A percentile compares a stretch with the other conserved stretches of the same genome.
These are phyloP conservation scores for Monilinia fructigena DNA, from an alignment of 2,329 filamentous ascomycete species.

Conservation along the genomic window DNA sequence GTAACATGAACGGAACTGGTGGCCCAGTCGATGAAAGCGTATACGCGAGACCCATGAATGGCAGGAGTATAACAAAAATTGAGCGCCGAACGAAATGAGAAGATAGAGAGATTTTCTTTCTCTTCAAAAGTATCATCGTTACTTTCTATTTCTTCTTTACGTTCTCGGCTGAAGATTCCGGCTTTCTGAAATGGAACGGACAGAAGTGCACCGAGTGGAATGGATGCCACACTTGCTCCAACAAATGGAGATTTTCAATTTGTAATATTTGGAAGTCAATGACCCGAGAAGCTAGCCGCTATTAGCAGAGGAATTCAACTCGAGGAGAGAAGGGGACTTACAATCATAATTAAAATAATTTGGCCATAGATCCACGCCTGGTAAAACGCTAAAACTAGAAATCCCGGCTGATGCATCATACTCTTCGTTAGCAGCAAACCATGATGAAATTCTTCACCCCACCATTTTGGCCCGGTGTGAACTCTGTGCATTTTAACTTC, in stretches of 20 bases:
- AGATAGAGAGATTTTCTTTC: slow-evolving; percentile 62
- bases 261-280: slow-evolving; percentile 67
- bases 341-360: slow-evolving; percentile 68
- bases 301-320: slow-evolving; percentile 27
- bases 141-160: slow-evolving; percentile 56
- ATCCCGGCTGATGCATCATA: slow-evolving; percentile 74
- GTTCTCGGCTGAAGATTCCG: slow-evolving; percentile 64
- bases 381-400: slow-evolving; percentile 70
- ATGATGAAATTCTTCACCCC: slow-evolving; percentile 73
- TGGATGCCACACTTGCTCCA: slow-evolving; percentile 62
- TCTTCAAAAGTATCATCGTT: slow-evolving; percentile 66
- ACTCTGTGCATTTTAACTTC: slow-evolving; percentile 76
- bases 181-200: slow-evolving; percentile 74
- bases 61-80: slow-evolving; percentile 66
- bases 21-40: slow-evolving; percentile 64
- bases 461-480: slow-evolving; percentile 70
- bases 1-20: slow-evolving; percentile 58
- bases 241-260: slow-evolving; percentile 61
- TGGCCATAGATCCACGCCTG: slow-evolving; percentile 77
- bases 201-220: slow-evolving; percentile 66
- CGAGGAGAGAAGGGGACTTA: slow-evolving; percentile 43
- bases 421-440: slow-evolving; percentile 63
- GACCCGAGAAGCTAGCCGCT: slow-evolving; percentile 59
- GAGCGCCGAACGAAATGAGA: slow-evolving; percentile 69
- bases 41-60: slow-evolving; percentile 65